Evolutionary conservation across 2,329 filamentous ascomycete genomes (phyloP).

Genomic region (Alternaria atra): DNA sequence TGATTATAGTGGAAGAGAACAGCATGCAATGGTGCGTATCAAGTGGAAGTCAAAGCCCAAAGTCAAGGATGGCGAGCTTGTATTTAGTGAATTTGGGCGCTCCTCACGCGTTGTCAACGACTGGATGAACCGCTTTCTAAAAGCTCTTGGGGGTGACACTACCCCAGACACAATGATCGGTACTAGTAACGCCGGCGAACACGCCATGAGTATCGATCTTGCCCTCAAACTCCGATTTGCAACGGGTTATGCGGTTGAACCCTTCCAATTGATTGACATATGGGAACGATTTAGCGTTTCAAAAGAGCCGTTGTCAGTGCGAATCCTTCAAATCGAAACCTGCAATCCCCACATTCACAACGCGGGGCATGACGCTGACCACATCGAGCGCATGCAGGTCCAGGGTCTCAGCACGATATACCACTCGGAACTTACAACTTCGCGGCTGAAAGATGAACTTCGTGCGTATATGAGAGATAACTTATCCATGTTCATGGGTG

Average conservation of each 20-base stretch:
- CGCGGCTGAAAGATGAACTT: constrained; percentile 12
- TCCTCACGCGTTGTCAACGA: constrained; percentile 25
- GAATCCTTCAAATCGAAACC: constrained; percentile 24
- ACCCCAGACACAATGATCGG: not conserved
- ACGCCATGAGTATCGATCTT: constrained; percentile 25
- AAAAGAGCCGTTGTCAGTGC: not conserved
- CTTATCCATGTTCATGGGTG: not conserved
- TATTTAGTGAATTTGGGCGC: constrained; percentile 18
- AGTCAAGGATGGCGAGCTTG: constrained; percentile 16
- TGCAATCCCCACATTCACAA: constrained; percentile 27
- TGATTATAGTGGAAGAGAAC: not conserved
- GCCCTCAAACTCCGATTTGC: constrained; percentile 24
- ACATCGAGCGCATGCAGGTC: constrained; percentile 23
- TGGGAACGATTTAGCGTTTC: constrained; percentile 16
- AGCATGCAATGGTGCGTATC: constrained; percentile 26
- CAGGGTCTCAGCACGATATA: constrained; percentile 27
- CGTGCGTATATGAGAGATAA: constrained; percentile 3
- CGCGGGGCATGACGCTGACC: constrained; percentile 16
- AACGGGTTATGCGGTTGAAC: constrained; percentile 28
- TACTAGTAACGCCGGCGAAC: constrained; percentile 28
- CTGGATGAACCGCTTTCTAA: constrained; percentile 23
- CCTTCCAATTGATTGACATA: constrained; percentile 22
- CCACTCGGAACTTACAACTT: constrained; percentile 12
- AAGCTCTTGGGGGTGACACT: not conserved
- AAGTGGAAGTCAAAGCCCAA: constrained; percentile 32